Evolutionary conservation across 2,329 filamentous ascomycete genomes (phyloP), one percentile per base, ranked within the genome.

Genomic region (Raffaelea ambrosiae): DNA sequence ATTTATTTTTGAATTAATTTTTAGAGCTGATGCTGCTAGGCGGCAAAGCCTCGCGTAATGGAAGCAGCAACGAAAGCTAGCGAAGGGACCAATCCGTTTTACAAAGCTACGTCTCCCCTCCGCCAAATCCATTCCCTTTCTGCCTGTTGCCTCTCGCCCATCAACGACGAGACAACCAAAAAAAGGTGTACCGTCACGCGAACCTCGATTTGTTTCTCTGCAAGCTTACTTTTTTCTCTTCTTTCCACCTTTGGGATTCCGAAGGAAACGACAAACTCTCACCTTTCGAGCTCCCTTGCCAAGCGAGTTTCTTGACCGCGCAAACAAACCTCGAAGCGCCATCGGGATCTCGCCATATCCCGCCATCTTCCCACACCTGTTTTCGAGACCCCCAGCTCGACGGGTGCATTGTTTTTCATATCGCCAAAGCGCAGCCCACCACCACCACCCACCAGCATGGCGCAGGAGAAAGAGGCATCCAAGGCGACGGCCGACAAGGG

Each of bases 401-500:
- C 26, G 13, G 26, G 26, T 29, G 26, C 26, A 29, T 29, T 29
- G 13, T 7, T 29, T 29, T 13, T 13, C 26, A 13, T 13, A n/a
- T 38, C 18, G 8, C 35, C 35, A 38, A 16, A 38, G 18, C 13
- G 16, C 13, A 38, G 8, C 13, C 7, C 35, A 38, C 13, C 35
- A n/a, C 8, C 40, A 41, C 19, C 48, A 39, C 48, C 50, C 42
- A 44, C 41, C 26, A 62, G 50, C 56, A 95, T 97, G 93, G 90
- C 90, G 72, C 87, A 95, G 76, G 88, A 94, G 70, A 88, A 84
- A 71, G 79, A 84, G 76, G 77, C 86, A 67, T 8, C 13, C 14
- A 87, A 86, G 69, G 74, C 84, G 65, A 78, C 82, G 29, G 50
- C 46, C 66, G 88, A 95, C 70, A 97, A 97, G 79, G 90, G 89